phyloP scores from a whole-genome alignment of 2,329 filamentous ascomycete genomes.

The Fusarium multiceps region DNA sequence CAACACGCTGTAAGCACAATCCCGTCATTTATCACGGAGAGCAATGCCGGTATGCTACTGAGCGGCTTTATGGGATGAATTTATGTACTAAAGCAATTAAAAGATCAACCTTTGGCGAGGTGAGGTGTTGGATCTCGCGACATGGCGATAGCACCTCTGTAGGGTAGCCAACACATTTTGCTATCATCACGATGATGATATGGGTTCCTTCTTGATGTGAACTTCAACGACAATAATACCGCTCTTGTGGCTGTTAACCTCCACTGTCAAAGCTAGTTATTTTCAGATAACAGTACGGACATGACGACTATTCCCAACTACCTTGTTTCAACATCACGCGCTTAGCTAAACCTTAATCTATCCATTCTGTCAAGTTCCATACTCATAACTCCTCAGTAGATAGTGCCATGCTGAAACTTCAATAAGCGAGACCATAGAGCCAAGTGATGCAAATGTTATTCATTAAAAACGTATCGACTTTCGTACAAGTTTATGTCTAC shows the following conservation, averaged over 20 bases:
- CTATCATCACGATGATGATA: background rate
- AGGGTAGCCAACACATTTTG: background rate
- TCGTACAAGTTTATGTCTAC: conserved; percentile 25
- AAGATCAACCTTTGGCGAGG: background rate
- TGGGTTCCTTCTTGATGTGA: background rate
- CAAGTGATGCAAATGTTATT: background rate
- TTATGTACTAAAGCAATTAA: background rate
- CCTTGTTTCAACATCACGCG: too few species aligned
- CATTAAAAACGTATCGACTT: conserved; percentile 33
- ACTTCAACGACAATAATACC: background rate
- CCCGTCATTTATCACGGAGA: background rate
- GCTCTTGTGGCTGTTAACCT: background rate
- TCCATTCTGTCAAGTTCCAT: too few species aligned
- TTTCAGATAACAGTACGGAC: background rate
- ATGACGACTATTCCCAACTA: too few species aligned
- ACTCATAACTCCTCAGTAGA: too few species aligned
- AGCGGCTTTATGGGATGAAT: background rate
- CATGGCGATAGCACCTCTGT: background rate
- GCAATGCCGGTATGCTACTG: background rate
- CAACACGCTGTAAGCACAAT: background rate
- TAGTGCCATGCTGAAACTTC: background rate
- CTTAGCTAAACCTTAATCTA: too few species aligned
- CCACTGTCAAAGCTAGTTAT: background rate
- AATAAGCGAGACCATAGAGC: background rate
- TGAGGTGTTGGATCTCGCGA: background rate